Conservation (phyloP, 1,139 yeast genomes). For the Arxiozyma slooffiae region DNA sequence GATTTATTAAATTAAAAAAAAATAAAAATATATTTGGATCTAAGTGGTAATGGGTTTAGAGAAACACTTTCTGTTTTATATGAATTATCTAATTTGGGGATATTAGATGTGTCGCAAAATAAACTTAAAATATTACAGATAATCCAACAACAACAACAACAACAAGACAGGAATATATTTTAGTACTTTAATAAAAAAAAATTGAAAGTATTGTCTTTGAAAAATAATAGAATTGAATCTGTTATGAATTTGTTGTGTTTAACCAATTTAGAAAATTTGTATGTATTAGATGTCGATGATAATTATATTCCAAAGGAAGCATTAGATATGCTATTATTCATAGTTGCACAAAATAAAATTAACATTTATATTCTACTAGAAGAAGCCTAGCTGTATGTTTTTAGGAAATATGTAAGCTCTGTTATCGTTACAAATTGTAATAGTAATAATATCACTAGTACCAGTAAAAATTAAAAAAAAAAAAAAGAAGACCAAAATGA, state of each 20-base stretch:
- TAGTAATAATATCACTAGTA: background rate
- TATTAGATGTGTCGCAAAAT: slow-evolving; percentile 60
- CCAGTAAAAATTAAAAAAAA: slow-evolving; percentile 24
- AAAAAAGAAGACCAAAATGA: slow-evolving; percentile 52
- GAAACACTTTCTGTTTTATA: slow-evolving; percentile 43
- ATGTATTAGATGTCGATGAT: slow-evolving; percentile 58
- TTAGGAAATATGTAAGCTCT: background rate
- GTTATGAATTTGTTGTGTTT: slow-evolving; percentile 51
- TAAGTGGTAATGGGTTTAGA: slow-evolving; percentile 49
- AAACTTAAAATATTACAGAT: slow-evolving; percentile 36
- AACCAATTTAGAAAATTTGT: slow-evolving; percentile 43
- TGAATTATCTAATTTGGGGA: slow-evolving; percentile 44
- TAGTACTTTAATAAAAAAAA: slow-evolving; percentile 31
- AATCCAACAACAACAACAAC: too few relatives aligned
- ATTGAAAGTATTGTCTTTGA: slow-evolving; percentile 52
- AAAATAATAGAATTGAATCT: slow-evolving; percentile 49
- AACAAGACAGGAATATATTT: slow-evolving; percentile 32
- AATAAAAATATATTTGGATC: slow-evolving; percentile 56
- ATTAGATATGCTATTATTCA: slow-evolving; percentile 43
- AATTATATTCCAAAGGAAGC: slow-evolving; percentile 59
- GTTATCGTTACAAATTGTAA: background rate
- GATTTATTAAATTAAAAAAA: slow-evolving; percentile 38
- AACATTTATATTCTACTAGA: slow-evolving; percentile 4
- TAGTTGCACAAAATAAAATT: slow-evolving; percentile 22
- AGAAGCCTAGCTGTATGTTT: background rate